Base-by-base conservation (phyloP, 2,329 filamentous ascomycete genomes). In the Podosphaera fusca region DNA sequence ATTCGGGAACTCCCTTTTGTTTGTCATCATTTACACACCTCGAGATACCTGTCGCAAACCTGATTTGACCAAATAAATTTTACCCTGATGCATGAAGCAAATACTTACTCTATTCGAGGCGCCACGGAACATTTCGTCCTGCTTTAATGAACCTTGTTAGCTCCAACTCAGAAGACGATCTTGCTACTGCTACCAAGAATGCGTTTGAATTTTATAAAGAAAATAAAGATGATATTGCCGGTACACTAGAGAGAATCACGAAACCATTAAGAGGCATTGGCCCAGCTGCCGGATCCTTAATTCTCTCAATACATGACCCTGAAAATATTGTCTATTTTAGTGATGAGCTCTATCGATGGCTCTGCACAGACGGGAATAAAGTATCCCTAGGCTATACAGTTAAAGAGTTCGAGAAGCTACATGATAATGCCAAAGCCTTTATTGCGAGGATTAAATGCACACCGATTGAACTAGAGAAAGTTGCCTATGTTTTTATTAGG, bases 331-430 rank as follows among this genome's bases (percentile, higher is more conserved):
- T 85, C 1, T 90, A 90, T 72, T 90, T 90, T 69, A 84, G 81
- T 2, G 87, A 94, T 64, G 86, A 92, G 68, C 74, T 82, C 2
- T 90, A 81, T 65, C 76, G 81, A 61, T 90, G 84, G 84, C 69
- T 84, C 4, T 78, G 78, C 63, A 78, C 76, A 65, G 67, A 69
- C n/a, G 73, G 74, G 0, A 69, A 71, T 46, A 74, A 71, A 56
- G 69, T 64, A 0, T 68, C 71, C 31, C 81, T 87, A 66, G 84
- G 81, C 68, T 92, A 92, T 68, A 82, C 74, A 47, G 68, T 70
- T 29, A 80, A 80, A 62, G 85, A 89, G 69, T 90, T 88, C 62
- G 67, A 70, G 46, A 68, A 70, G n/a, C 66, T 90, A 31, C 71
- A 73, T 40, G 64, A 66, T 3, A 66, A 69, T 55, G 72, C 74